Percentiles rank a stretch among this genome's conserved stretches.
These are phyloP conservation scores for Pleurotus ostreatus DNA, from an alignment of 768 basidiomycete genomes.

Conservation along the genomic window DNA sequence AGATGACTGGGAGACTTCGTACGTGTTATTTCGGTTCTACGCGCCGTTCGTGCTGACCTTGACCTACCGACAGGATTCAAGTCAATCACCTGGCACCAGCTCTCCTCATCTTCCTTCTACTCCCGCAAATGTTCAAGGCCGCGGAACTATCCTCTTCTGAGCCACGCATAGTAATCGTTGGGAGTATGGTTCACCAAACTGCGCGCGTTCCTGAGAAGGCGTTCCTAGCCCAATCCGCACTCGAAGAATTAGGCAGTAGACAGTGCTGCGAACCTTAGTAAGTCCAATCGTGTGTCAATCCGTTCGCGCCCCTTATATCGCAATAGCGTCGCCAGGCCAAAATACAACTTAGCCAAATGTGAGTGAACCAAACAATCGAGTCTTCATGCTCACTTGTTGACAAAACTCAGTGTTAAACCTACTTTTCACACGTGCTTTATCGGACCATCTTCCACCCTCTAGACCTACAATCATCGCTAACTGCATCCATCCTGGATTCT, in stretches of 20 bases:
- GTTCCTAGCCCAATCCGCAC: conserved; percentile 21
- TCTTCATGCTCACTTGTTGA: background rate
- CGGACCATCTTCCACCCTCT: conserved; percentile 20
- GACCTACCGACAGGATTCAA: conserved; percentile 32
- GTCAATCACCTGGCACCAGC: conserved; percentile 41
- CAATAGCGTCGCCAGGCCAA: conserved; percentile 13
- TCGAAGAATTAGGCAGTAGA: conserved; percentile 26
- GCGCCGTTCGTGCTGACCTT: background rate
- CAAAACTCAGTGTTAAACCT: conserved; percentile 32
- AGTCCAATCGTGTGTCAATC: conserved; percentile 2
- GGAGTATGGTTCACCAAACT: conserved; percentile 38
- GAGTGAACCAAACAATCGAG: conserved; percentile 4
- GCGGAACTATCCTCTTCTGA: conserved; percentile 20
- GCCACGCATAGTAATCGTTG: conserved; percentile 37
- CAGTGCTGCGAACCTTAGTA: conserved; percentile 19
- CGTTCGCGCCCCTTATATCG: background rate
- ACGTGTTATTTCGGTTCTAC: conserved; percentile 4
- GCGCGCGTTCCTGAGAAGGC: conserved; percentile 20
- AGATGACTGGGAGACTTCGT: conserved; percentile 48
- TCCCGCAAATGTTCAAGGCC: conserved; percentile 39
- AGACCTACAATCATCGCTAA: conserved; percentile 26
- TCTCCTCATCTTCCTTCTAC: conserved; percentile 35
- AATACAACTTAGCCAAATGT: conserved; percentile 36
- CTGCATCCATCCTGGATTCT: conserved; percentile 37
- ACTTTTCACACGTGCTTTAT: conserved; percentile 34